Conservation (phyloP, 192 early-diverging fungal genomes). For the Glomus cerebriforme region DNA sequence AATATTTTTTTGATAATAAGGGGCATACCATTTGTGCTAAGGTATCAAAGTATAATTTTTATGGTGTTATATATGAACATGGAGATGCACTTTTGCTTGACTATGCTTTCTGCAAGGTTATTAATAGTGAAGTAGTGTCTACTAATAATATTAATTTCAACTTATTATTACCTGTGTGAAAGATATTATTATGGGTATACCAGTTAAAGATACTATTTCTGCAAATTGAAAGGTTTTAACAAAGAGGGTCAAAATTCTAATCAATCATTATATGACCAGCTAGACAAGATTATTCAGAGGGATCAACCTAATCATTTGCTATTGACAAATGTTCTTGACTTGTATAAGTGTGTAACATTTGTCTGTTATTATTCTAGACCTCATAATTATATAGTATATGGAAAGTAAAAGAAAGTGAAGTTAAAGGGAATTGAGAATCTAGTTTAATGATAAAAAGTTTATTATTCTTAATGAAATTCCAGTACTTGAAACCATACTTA, state of each 20-base stretch:
- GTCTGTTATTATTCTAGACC: conserved; percentile 16
- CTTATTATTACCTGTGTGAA: conserved; percentile 9
- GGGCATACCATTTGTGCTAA: not conserved
- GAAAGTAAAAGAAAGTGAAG: no score
- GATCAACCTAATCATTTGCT: not conserved
- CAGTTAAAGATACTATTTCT: not conserved
- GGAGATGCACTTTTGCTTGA: not conserved
- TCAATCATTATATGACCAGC: not conserved
- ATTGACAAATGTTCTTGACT: not conserved
- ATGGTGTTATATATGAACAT: not conserved
- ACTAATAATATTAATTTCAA: not conserved
- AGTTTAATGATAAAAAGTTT: no score
- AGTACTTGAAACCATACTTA: no score
- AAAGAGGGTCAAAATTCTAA: not conserved
- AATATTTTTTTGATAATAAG: conserved; percentile 9
- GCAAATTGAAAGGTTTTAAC: not conserved
- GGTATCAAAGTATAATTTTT: not conserved
- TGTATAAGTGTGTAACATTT: conserved; percentile 15
- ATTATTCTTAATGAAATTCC: no score
- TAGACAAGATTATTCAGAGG: not conserved
- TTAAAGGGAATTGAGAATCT: no score
- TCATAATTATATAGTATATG: no score
- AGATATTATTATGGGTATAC: not conserved
- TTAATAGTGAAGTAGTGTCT: not conserved
- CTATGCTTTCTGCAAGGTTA: not conserved